phyloP scores from a whole-genome alignment of 164 flowering plant genomes.

The Aristolochia californica region DNA sequence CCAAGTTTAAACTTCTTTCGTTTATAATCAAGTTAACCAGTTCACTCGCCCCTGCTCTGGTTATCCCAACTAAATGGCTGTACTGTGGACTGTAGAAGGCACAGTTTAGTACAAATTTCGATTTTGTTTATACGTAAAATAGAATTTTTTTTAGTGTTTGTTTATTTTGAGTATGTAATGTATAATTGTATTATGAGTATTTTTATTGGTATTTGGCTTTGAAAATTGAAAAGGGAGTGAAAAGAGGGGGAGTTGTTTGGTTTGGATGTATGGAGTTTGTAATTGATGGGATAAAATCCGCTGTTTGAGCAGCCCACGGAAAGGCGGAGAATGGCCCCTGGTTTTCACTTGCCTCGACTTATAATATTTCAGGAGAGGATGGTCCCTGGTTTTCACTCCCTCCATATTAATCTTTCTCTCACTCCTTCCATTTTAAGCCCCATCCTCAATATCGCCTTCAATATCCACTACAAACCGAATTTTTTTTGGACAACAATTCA shows the following conservation, averaged over 20 bases:
- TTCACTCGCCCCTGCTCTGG: too few species aligned
- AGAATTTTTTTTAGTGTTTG: too few species aligned
- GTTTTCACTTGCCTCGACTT: background rate
- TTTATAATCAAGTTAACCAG: too few species aligned
- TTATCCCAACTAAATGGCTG: too few species aligned
- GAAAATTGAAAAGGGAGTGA: background rate
- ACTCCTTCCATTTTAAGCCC: background rate
- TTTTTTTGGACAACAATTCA: too few species aligned
- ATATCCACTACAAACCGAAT: too few species aligned
- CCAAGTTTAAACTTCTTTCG: too few species aligned
- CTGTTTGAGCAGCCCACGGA: slow-evolving; percentile 5
- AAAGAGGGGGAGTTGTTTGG: background rate
- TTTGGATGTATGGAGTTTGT: background rate
- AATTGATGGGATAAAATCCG: background rate
- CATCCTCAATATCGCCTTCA: background rate
- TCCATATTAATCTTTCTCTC: background rate
- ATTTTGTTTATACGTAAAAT: too few species aligned
- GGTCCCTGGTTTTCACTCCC: slow-evolving; percentile 3
- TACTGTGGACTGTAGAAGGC: too few species aligned
- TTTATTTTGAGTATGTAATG: too few species aligned
- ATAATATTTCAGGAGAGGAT: background rate
- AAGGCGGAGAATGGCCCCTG: background rate
- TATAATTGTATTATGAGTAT: too few species aligned
- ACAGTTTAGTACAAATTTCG: too few species aligned
- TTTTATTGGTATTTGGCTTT: background rate